Evolutionary conservation across 768 basidiomycete species (phyloP), one percentile per base, ranked within the genome.

Genomic region (Pisolithus albus): DNA sequence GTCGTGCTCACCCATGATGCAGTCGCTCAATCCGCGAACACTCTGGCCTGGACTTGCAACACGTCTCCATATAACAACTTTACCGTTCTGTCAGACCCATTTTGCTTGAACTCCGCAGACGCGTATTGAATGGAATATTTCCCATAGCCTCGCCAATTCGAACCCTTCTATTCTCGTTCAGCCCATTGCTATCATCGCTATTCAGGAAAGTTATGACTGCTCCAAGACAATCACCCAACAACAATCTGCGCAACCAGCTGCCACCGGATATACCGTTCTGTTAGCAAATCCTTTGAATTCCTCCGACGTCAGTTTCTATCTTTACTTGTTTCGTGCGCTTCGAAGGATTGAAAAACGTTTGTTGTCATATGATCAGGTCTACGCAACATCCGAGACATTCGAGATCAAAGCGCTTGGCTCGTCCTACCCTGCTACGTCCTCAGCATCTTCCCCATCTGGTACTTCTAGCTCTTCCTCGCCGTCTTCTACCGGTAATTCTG

Each of bases 11-110:
- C 46, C 32, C 10, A 26, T 46, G 51, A n/a, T 45, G 5, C 58
- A 86, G 85, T 87, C 51, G 74, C 79, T 9, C 55, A 72, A 48
- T 79, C 81, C 8, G 21, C 45, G n/a, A 87, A 87, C 63, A 72
- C 71, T n/a, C 59, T 87, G 40, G 58, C 65, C 2, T 87, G 85
- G 85, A 71, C 70, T 2, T 87, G 85, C 67, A 41, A 72, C 3
- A 60, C 70, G 28, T 64, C 73, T 10, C 58, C 70, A 13, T 61
- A 66, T 43, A 26, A 54, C 4, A 64, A 64, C 5, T 87, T 78
- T 58, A 83, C 77, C 8, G 66, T 85, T 45, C 61, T 78, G 78
- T 82, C 63, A 57, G 82, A 75, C 11, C 18, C 36, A 23, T 52
- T 50, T 37, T 13, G 24, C 28, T 54, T 32, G 9, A 23, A 5